Evolutionary conservation across 495 filamentous ascomycete genomes (phyloP), one percentile per base, ranked within the genome.

Genomic region (Neurospora sp.): DNA sequence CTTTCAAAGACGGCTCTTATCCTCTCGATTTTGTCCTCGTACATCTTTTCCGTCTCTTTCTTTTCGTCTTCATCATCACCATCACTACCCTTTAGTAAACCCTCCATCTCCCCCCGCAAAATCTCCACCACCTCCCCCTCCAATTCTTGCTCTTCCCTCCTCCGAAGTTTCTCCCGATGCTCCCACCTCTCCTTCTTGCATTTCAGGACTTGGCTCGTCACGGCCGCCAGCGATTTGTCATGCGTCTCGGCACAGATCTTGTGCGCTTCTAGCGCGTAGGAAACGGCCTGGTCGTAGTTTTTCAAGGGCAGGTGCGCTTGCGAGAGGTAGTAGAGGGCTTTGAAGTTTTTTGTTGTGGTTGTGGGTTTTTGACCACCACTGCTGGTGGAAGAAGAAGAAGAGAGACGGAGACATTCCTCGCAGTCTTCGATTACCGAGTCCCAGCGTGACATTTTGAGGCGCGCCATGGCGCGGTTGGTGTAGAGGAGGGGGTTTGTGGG

Each of bases 381-480:
- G 27, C 16, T 44, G 3, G 41, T 9, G 16, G 44, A 18, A 76
- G 88, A 89, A 59, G 87, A 82, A 44, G 85, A 80, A 71, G 87
- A 82, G 8, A 97, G 85, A 5, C 89, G 84, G 72, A 99, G 90
- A 69, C 92, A 90, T 48, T 86, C 83, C 31, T 90, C 80, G 75
- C 94, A 94, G 82, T 98, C 96, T 44, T 88, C 85, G 75, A 97
- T 90, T 39, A 91, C 93, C n/a, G 80, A 86, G n/a, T 92, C 86
- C 87, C 89, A 94, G 76, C 85, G 84, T 80, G 59, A 78, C n/a
- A 96, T 86, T 77, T 88, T 89, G 59, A 96, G 84, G 59, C 94
- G 91, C 12, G 93, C 89, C 81, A 97, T 91, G 48, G 95, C 92
- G 70, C 96, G 92, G 84, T 99, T 99, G 39, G 95, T 96, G 85